phyloP scores from a whole-genome alignment of 1,139 yeast genomes.

The Geotrichum candidum region DNA sequence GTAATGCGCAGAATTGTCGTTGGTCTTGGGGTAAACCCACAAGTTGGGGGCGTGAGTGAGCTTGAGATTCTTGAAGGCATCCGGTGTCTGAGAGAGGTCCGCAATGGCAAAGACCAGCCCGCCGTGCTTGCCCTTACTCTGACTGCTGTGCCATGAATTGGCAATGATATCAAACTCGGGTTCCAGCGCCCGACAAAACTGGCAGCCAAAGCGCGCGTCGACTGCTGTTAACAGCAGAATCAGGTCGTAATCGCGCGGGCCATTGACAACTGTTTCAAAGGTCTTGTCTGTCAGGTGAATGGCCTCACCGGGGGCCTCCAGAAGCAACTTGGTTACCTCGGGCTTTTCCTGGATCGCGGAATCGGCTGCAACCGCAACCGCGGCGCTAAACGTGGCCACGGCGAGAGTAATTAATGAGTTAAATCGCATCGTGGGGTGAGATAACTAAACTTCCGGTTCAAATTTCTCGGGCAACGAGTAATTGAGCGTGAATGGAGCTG shows the following conservation, averaged over 20 bases:
- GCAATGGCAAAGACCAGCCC: conserved; percentile 65
- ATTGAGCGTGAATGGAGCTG: background rate
- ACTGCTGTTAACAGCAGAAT: conserved; percentile 69
- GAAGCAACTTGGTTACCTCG: conserved; percentile 12
- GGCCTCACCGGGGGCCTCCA: conserved; percentile 17
- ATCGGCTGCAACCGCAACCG: conserved; percentile 43
- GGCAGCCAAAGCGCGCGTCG: conserved; percentile 67
- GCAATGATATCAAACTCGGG: conserved; percentile 62
- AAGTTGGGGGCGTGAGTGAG: conserved; percentile 77
- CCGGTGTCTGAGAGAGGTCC: conserved; percentile 56
- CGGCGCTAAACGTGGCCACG: conserved; percentile 40
- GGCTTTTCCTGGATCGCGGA: conserved; percentile 9
- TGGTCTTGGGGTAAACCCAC: conserved; percentile 58
- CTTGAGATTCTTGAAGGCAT: conserved; percentile 47
- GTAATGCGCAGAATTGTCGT: conserved; percentile 30
- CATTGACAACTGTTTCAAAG: conserved; percentile 52
- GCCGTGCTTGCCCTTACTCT: conserved; percentile 37
- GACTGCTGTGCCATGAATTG: conserved; percentile 51
- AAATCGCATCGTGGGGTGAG: background rate
- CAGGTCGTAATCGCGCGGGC: conserved; percentile 66
- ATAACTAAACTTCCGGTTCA: background rate
- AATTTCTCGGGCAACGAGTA: background rate
- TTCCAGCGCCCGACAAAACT: conserved; percentile 61
- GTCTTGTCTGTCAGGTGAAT: conserved; percentile 51
- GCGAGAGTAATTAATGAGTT: background rate